A percentile compares a stretch with the other conserved stretches of the same genome.
Evolutionary conservation across 371 early-diverging fungal species (phyloP).

Genomic region (Actinomortierella ambigua): DNA sequence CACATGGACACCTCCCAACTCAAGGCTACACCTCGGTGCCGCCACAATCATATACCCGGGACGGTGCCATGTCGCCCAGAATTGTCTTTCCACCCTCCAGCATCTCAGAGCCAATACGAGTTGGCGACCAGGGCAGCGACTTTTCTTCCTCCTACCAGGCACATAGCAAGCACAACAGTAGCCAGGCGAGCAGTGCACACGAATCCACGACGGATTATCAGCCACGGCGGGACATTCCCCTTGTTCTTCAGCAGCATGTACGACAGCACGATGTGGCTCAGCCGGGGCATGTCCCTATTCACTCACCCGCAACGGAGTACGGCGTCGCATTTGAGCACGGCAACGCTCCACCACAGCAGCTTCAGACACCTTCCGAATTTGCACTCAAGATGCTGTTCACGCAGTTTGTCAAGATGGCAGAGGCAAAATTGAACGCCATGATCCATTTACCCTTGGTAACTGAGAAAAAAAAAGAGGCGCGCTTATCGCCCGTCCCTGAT

Average conservation of each 20-base stretch:
- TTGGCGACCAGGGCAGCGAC: too few relatives aligned
- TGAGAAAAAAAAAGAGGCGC: background rate
- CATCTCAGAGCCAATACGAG: too few relatives aligned
- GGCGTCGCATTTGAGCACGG: background rate
- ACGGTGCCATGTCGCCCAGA: too few relatives aligned
- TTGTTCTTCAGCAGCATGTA: conserved; percentile 18
- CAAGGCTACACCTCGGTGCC: background rate
- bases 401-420: conserved; percentile 59
- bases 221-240: conserved; percentile 15
- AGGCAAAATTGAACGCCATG: conserved; percentile 52
- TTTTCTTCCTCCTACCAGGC: conserved; percentile 6
- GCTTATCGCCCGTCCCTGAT: background rate
- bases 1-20: background rate
- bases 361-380: conserved; percentile 52
- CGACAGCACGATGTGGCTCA: conserved; percentile 26
- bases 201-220: background rate
- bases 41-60: too few relatives aligned
- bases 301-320: background rate
- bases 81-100: too few relatives aligned
- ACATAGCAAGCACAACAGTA: conserved; percentile 16
- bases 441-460: conserved; percentile 44
- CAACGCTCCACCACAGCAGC: conserved; percentile 23
- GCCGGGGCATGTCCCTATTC: conserved; percentile 12
- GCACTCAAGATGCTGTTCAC: conserved; percentile 56
- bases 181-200: conserved; percentile 25